Base-by-base conservation (phyloP, 805 yeast genomes). In the Danielia reshetovae region DNA sequence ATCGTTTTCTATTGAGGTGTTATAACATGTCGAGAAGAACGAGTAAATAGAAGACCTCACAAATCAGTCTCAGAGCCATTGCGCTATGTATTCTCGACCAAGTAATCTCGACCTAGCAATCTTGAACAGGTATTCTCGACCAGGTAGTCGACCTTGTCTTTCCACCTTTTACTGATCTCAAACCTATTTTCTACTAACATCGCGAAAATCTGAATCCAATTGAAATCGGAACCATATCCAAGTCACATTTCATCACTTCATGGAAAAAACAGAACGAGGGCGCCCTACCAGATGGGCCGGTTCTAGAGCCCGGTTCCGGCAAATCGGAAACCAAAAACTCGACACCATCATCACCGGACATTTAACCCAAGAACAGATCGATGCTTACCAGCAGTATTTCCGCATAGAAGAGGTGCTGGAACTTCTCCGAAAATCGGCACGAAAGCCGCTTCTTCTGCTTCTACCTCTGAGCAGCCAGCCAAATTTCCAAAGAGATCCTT, bases 401-500 rank as follows among this genome's bases (percentile, higher is more conserved):
- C 66, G 97, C 33, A 79, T 90, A 24, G 86, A 85, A 40, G 97
- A 90, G 54, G 79, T 90, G 36, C 73, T 88, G 1, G 69, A 72
- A 22, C 65, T 75, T 38, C 59, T 90, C 26, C 53, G 70, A 30
- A 36, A 34, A 7, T 19, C 22, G 22, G 49, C 68, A 7, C 57
- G 71, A 11, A 27, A 35, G 16, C 38, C 40, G 11, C 39, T 43
- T 10, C 21, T 26, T n/a, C 33, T 48, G 13, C 58, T 72, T n/a
- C 64, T 74, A 8, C 81, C 81, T 1, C 64, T 70, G 7, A 55
- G 57, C 5, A 42, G 51, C 12, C 36, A 38, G 15, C 70, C 75
- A 0, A 63, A 61, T 34, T 68, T 62, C 45, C 47, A 54, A 32
- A 46, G 77, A 40, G 85, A 94, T 2, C 87, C 89, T 0, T 85